These are phyloP conservation scores for Aspergillus baeticus DNA, from an alignment of 495 filamentous ascomycete species.

Conservation along the genomic window DNA sequence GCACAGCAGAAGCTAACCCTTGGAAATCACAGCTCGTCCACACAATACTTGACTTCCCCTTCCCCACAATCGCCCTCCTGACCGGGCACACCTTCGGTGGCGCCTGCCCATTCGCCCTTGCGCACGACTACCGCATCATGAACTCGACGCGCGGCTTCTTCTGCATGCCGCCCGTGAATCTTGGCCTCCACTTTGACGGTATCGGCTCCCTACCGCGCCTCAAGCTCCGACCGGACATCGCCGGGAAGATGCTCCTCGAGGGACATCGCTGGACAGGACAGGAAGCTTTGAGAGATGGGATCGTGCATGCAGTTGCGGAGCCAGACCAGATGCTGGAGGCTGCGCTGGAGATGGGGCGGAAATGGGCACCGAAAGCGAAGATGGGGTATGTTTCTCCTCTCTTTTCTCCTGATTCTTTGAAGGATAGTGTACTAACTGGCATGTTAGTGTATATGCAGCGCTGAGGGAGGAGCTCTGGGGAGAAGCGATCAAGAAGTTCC, in stretches of 20 bases:
- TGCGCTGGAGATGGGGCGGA: constrained; percentile 37
- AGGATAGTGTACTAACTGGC: not conserved
- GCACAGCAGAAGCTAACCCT: not conserved
- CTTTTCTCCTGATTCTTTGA: not conserved
- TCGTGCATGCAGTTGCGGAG: constrained; percentile 48
- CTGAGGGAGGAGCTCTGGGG: constrained; percentile 51
- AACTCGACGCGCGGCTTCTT: constrained; percentile 48
- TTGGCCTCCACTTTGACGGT: constrained; percentile 50
- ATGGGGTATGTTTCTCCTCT: constrained; percentile 35
- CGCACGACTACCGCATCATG: constrained; percentile 54
- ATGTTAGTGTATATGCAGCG: constrained; percentile 39
- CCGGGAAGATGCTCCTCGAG: constrained; percentile 51
- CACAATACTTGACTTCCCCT: constrained; percentile 52
- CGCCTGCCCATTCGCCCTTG: constrained; percentile 45
- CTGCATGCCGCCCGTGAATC: constrained; percentile 49
- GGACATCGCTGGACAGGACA: constrained; percentile 50
- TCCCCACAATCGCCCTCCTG: constrained; percentile 49
- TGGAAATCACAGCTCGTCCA: constrained; percentile 32
- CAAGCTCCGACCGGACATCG: constrained; percentile 46
- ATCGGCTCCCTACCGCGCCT: constrained; percentile 48
- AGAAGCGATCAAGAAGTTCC: constrained; percentile 45
- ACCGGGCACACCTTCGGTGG: constrained; percentile 54
- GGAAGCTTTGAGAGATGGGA: constrained; percentile 46
- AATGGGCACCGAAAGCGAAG: constrained; percentile 46
- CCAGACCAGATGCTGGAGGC: constrained; percentile 46